Percentiles rank a stretch among this genome's conserved stretches.
Evolutionary conservation across 805 yeast species (phyloP).

Genomic region (Lipomyces kockii): DNA sequence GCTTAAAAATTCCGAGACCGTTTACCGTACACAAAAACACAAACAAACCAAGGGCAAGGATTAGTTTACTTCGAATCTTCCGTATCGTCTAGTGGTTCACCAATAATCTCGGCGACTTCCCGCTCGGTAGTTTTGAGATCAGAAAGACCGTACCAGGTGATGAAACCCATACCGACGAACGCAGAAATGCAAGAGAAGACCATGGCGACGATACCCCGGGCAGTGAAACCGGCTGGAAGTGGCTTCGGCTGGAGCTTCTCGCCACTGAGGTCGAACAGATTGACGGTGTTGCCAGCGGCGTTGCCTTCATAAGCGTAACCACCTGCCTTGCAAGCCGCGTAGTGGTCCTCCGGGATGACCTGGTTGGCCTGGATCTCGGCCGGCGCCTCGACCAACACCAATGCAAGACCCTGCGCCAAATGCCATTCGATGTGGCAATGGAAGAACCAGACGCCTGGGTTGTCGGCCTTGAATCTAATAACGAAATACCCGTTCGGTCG

Average conservation of each 20-base stretch:
- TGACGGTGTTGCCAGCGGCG: constrained; percentile 79
- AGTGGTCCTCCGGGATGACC: constrained; percentile 64
- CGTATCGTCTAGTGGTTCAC: constrained; percentile 56
- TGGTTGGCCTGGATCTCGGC: constrained; percentile 57
- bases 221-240: constrained; percentile 90
- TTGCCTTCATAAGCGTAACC: constrained; percentile 69
- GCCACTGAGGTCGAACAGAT: constrained; percentile 70
- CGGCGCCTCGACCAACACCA: constrained; percentile 85
- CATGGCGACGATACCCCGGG: constrained; percentile 91
- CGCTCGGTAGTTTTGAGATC: constrained; percentile 74
- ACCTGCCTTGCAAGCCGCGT: constrained; percentile 58
- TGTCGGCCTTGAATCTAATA: constrained; percentile 84
- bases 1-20: background rate
- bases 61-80: constrained; percentile 46
- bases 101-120: constrained; percentile 58
- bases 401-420: constrained; percentile 88
- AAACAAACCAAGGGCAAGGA: background rate
- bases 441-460: constrained; percentile 99
- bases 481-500: constrained; percentile 85
- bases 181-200: constrained; percentile 90
- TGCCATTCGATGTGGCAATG: constrained; percentile 99
- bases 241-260: constrained; percentile 65
- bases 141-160: constrained; percentile 82
- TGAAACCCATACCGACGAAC: constrained; percentile 74
- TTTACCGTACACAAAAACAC: background rate